phyloP scores from a whole-genome alignment of 202 grass and related monocot genomes.

The Schoenoplectus triqueter region DNA sequence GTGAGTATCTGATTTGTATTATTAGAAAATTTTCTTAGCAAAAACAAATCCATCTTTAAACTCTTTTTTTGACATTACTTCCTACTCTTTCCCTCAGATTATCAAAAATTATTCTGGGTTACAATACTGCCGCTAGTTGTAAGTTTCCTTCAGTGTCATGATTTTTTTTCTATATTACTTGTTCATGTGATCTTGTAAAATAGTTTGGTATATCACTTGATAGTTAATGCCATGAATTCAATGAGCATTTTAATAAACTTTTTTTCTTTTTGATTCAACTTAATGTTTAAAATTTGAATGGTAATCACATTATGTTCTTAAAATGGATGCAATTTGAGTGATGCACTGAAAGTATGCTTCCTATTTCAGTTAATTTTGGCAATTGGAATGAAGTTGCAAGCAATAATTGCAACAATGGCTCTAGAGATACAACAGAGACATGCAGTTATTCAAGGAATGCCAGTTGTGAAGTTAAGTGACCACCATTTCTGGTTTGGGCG shows the following conservation, averaged over 20 bases:
- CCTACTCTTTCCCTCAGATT: conserved; percentile 53
- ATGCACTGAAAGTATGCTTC: not conserved
- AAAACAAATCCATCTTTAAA: not conserved
- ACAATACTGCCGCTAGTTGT: conserved; percentile 78
- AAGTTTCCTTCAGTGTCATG: conserved; percentile 43
- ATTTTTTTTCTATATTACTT: not conserved
- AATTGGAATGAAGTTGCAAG: conserved; percentile 90
- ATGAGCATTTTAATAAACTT: not conserved
- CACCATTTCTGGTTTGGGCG: conserved; percentile 82
- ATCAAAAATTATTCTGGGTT: conserved; percentile 73
- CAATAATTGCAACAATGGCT: conserved; percentile 91
- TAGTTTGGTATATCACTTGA: not conserved
- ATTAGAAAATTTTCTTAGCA: not conserved
- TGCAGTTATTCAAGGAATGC: conserved; percentile 94
- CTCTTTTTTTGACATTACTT: conserved; percentile 12
- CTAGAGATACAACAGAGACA: conserved; percentile 82
- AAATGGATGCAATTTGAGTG: conserved; percentile 1
- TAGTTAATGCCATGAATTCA: not conserved
- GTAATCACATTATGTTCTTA: not conserved
- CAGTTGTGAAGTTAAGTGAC: conserved; percentile 80
- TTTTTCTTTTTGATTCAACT: not conserved
- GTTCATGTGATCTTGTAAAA: not conserved
- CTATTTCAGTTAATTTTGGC: conserved; percentile 74
- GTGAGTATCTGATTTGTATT: conserved; percentile 51
- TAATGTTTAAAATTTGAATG: not conserved